These are phyloP conservation scores for Geotrichum fermentans DNA, from an alignment of 1,139 yeast genomes.

Conservation along the genomic window DNA sequence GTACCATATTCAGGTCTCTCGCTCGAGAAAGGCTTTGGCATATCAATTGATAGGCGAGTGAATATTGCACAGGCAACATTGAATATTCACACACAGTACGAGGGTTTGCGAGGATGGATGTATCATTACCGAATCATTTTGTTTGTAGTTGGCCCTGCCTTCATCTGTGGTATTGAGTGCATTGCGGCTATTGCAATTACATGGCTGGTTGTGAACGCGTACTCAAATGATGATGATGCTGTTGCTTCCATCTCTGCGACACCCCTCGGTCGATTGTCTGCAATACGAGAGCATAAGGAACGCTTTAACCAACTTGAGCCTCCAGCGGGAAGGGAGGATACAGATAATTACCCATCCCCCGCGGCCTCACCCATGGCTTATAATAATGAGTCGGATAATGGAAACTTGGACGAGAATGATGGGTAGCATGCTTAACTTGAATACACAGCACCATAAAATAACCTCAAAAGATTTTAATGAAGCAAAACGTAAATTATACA, in stretches of 20 bases:
- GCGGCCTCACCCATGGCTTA: conserved; percentile 4
- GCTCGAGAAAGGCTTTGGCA: neutral
- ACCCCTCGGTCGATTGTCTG: too few relatives aligned
- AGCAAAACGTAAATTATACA: neutral
- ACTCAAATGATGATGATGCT: too few relatives aligned
- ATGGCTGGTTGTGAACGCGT: neutral
- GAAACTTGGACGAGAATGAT: neutral
- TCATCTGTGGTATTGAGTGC: conserved; percentile 4
- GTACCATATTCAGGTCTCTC: conserved; percentile 7
- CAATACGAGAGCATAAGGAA: neutral
- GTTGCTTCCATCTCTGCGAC: too few relatives aligned
- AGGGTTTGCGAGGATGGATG: conserved; percentile 11
- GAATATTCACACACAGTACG: conserved; percentile 1
- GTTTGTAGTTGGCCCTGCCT: conserved; percentile 1
- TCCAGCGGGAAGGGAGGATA: neutral
- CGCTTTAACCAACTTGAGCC: neutral
- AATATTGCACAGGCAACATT: conserved; percentile 1
- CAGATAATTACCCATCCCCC: conserved; percentile 6
- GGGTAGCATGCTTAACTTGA: neutral
- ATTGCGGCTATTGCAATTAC: neutral
- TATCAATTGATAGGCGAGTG: conserved; percentile 3
- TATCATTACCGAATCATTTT: conserved; percentile 3
- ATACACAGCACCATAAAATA: too few relatives aligned
- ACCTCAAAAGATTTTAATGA: neutral
- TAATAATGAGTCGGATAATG: neutral